Conservation (phyloP, 331 rosid species). For the Acacia pycnantha region DNA sequence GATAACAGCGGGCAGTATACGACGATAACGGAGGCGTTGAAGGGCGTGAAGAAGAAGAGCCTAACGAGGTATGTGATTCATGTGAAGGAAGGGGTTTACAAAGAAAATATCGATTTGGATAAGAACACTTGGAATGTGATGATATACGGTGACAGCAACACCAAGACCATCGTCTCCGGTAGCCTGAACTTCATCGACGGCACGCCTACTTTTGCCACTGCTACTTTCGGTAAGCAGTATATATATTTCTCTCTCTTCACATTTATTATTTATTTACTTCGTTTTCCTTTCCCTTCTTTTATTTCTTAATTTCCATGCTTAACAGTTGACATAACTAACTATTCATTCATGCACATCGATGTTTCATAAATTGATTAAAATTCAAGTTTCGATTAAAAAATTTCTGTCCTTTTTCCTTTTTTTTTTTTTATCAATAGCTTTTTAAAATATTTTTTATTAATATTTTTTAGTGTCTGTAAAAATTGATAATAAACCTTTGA, state of each 20-base stretch:
- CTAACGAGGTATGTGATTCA: constrained; percentile 38
- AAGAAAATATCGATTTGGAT: constrained; percentile 55
- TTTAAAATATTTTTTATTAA: neutral
- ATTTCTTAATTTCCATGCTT: neutral
- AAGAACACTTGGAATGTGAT: constrained; percentile 63
- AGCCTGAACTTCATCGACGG: constrained; percentile 53
- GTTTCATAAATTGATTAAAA: neutral
- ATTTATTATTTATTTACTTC: neutral
- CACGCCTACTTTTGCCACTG: constrained; percentile 60
- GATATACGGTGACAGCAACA: constrained; percentile 56
- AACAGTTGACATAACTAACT: neutral
- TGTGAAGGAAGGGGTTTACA: constrained; percentile 56
- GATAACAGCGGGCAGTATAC: constrained; percentile 48
- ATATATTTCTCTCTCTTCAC: neutral
- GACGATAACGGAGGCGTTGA: constrained; percentile 49
- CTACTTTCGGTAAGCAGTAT: constrained; percentile 55
- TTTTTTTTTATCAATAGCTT: neutral
- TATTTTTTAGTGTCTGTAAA: neutral
- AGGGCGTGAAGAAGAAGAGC: constrained; percentile 51
- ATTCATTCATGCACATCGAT: neutral
- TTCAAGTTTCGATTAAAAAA: neutral
- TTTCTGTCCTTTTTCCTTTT: neutral
- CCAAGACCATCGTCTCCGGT: constrained; percentile 52
- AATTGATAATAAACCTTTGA: neutral
- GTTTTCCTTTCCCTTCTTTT: neutral